Evolutionary conservation across 164 flowering plant species (phyloP).

Genomic region (Tinospora cordifolia): DNA sequence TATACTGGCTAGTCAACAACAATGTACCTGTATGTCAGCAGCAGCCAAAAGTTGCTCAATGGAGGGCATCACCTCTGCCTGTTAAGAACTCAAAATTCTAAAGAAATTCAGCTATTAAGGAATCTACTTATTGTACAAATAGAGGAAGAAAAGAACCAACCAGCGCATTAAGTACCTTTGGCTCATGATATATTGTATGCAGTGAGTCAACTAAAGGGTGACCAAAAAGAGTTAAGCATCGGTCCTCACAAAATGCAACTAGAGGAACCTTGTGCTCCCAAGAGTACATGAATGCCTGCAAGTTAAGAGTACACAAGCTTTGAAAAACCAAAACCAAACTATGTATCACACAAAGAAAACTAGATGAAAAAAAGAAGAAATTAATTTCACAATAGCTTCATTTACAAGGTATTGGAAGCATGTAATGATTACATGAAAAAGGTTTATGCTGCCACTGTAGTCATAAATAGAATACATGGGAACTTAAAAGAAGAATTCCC

Average conservation of each 20-base stretch:
- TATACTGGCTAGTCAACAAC: neutral
- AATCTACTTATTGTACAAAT: neutral
- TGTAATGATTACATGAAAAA: no score
- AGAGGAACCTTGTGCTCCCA: conserved; percentile 70
- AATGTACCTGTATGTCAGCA: conserved; percentile 71
- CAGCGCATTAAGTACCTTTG: conserved; percentile 48
- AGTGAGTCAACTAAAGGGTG: conserved; percentile 72
- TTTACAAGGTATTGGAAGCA: neutral
- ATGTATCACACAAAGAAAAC: no score
- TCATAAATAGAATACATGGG: neutral
- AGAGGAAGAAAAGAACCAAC: neutral
- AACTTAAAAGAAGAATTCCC: neutral
- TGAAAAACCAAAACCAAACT: no score
- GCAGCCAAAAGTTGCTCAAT: conserved; percentile 59
- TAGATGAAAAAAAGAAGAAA: no score
- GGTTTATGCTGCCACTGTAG: no score
- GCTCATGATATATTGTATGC: conserved; percentile 72
- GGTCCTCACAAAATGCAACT: conserved; percentile 68
- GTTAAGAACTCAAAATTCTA: conserved; percentile 15
- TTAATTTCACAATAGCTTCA: neutral
- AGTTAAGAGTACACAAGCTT: neutral
- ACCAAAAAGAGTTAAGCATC: conserved; percentile 74
- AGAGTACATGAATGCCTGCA: conserved; percentile 81
- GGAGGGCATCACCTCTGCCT: conserved; percentile 86
- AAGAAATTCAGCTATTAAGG: conserved; percentile 1